Percentiles rank a stretch among this genome's conserved stretches.
Evolutionary conservation across 768 basidiomycete genomes (phyloP).

Genomic region (Crucibulum laeve): DNA sequence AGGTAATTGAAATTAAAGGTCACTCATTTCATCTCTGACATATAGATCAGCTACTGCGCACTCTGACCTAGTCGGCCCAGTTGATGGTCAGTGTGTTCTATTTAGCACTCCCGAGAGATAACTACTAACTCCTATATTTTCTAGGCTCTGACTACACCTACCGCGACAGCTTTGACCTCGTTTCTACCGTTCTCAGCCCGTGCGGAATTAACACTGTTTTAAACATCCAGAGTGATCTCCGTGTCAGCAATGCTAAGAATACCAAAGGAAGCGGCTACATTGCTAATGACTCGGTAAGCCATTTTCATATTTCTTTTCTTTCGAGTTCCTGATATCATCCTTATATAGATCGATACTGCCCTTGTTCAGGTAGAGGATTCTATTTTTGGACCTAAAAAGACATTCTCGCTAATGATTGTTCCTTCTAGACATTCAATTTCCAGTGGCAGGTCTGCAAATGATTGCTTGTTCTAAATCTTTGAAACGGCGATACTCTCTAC

Average conservation of each 20-base stretch:
- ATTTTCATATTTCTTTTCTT: neutral
- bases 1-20: too few species aligned
- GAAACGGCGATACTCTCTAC: too few species aligned
- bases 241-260: slow-evolving; percentile 16
- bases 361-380: slow-evolving; percentile 4
- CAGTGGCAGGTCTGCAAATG: slow-evolving; percentile 16
- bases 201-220: slow-evolving; percentile 18
- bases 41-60: slow-evolving; percentile 17
- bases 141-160: slow-evolving; percentile 18
- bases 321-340: neutral
- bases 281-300: slow-evolving; percentile 17
- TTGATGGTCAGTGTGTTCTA: slow-evolving; percentile 8
- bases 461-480: too few species aligned
- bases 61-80: slow-evolving; percentile 15
- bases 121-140: neutral
- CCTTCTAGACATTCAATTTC: slow-evolving; percentile 15
- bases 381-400: slow-evolving; percentile 8
- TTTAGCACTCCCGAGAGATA: neutral
- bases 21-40: too few species aligned
- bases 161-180: slow-evolving; percentile 19
- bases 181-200: slow-evolving; percentile 14
- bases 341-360: neutral
- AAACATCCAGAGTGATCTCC: slow-evolving; percentile 17
- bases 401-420: neutral
- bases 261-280: slow-evolving; percentile 17